Conservation (phyloP, 192 early-diverging fungal genomes). For the Linnemannia schmuckeri region DNA sequence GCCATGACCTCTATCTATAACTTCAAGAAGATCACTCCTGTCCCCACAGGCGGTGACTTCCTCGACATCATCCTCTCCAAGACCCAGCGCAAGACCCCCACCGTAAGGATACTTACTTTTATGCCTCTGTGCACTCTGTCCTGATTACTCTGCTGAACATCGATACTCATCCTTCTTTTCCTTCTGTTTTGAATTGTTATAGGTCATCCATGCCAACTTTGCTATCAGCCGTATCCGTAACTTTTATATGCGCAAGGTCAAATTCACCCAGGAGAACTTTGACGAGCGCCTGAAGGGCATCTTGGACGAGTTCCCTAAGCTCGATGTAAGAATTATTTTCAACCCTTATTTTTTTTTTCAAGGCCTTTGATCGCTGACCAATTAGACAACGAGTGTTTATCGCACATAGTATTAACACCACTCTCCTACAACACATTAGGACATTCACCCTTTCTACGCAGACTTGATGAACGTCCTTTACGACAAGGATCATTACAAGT, state of each 20-base stretch:
- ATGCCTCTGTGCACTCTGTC: constrained; percentile 68
- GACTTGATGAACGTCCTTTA: constrained; percentile 99
- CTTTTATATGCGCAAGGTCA: constrained; percentile 99
- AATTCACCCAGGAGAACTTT: constrained; percentile 96
- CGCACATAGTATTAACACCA: neutral
- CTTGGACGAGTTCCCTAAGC: constrained; percentile 95
- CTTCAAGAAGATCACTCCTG: constrained; percentile 98
- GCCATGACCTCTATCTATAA: constrained; percentile 82
- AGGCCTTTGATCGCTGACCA: neutral
- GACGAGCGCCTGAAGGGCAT: constrained; percentile 95
- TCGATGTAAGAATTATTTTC: constrained; percentile 77
- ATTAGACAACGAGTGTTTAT: neutral
- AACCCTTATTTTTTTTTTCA: neutral
- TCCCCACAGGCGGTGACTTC: constrained; percentile 93
- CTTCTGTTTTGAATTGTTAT: neutral
- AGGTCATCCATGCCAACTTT: constrained; percentile 95
- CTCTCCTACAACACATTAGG: constrained; percentile 56
- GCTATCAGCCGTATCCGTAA: constrained; percentile 96
- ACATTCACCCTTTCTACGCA: constrained; percentile 99
- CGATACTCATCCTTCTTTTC: neutral
- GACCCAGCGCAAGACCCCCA: constrained; percentile 98
- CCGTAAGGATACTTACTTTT: constrained; percentile 85
- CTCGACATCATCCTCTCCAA: constrained; percentile 98
- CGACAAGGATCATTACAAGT: constrained; percentile 99
- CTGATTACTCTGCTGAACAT: neutral